These are phyloP conservation scores for Hypoxylon sp. DNA, from an alignment of 2,329 filamentous ascomycete species.

Conservation along the genomic window DNA sequence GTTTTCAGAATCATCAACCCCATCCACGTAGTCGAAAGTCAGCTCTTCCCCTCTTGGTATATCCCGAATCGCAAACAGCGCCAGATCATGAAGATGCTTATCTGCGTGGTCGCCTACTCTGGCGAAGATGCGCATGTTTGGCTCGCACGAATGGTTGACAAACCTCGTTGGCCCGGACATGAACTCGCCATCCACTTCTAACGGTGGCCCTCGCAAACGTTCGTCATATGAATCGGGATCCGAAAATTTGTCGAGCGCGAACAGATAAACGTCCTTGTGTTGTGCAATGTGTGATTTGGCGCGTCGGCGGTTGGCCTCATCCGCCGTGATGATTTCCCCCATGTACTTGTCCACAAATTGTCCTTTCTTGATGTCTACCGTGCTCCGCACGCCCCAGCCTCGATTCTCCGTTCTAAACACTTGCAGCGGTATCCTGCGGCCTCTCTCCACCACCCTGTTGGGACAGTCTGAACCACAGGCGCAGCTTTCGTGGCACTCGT, in stretches of 20 bases:
- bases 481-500: slow-evolving; percentile 81
- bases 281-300: slow-evolving; percentile 61
- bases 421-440: slow-evolving; percentile 73
- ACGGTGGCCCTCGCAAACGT: slow-evolving; percentile 62
- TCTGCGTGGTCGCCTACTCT: slow-evolving; percentile 81
- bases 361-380: slow-evolving; percentile 70
- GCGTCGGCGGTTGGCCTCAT: slow-evolving; percentile 72
- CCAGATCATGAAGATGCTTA: slow-evolving; percentile 77
- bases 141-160: slow-evolving; percentile 84
- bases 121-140: slow-evolving; percentile 81
- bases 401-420: slow-evolving; percentile 78
- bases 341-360: slow-evolving; percentile 85
- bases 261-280: slow-evolving; percentile 81
- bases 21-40: slow-evolving; percentile 82
- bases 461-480: slow-evolving; percentile 70
- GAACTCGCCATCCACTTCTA: slow-evolving; percentile 76
- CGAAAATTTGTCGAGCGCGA: slow-evolving; percentile 82
- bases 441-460: slow-evolving; percentile 79
- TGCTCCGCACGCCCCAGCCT: slow-evolving; percentile 79
- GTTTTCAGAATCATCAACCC: slow-evolving; percentile 59
- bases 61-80: slow-evolving; percentile 75
- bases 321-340: slow-evolving; percentile 72
- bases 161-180: slow-evolving; percentile 82
- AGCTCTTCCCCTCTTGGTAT: slow-evolving; percentile 74
- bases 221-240: slow-evolving; percentile 64